Evolutionary conservation across 805 yeast genomes (phyloP).

Genomic region (Candida rishiriensis): DNA sequence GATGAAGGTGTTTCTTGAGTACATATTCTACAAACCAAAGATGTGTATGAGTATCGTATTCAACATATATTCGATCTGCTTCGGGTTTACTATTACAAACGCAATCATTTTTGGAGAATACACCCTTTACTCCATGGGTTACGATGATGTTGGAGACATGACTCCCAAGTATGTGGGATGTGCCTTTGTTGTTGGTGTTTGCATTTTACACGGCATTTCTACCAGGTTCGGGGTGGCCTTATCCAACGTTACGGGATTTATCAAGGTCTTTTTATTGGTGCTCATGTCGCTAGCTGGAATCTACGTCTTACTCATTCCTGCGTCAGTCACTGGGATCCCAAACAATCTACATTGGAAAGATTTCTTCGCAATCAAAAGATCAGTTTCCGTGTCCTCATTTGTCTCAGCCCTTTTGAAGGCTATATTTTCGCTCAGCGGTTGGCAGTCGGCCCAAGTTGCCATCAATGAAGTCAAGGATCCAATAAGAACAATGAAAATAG

Average conservation of each 20-base stretch:
- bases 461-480: slow-evolving; percentile 54
- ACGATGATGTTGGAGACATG: slow-evolving; percentile 34
- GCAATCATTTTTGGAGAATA: slow-evolving; percentile 54
- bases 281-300: slow-evolving; percentile 56
- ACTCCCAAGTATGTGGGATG: slow-evolving; percentile 40
- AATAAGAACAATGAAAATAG: slow-evolving; percentile 43
- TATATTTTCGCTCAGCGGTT: slow-evolving; percentile 47
- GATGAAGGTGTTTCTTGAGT: slow-evolving; percentile 66
- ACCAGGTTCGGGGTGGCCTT: slow-evolving; percentile 54
- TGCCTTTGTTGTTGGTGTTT: slow-evolving; percentile 31
- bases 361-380: slow-evolving; percentile 25
- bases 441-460: slow-evolving; percentile 52
- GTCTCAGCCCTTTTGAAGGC: slow-evolving; percentile 50
- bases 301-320: slow-evolving; percentile 51
- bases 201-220: slow-evolving; percentile 52
- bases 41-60: slow-evolving; percentile 46
- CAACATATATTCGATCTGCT: slow-evolving; percentile 42
- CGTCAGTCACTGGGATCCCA: slow-evolving; percentile 38
- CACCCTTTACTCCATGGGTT: slow-evolving; percentile 39
- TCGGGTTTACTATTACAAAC: slow-evolving; percentile 50
- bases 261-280: slow-evolving; percentile 52
- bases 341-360: slow-evolving; percentile 34
- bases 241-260: slow-evolving; percentile 58
- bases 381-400: slow-evolving; percentile 38
- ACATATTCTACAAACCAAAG: slow-evolving; percentile 56